phyloP scores from a whole-genome alignment of 176 grass and related monocot genomes.

The Eremochloa ophiuroides region DNA sequence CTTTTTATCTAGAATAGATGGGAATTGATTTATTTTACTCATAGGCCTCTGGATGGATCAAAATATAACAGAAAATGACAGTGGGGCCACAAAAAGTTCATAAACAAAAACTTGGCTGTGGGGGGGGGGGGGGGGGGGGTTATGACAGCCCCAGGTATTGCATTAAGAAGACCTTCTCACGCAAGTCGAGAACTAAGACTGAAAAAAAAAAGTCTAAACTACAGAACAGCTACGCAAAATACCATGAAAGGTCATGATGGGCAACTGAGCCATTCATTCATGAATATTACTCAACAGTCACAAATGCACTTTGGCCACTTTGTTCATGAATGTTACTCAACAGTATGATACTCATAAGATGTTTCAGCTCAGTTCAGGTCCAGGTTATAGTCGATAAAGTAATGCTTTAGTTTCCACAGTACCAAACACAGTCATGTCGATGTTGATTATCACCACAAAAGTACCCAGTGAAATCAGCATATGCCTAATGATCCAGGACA shows the following conservation, averaged over 20 bases:
- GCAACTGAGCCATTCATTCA: not conserved
- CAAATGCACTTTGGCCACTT: no score
- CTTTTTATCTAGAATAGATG: conserved; percentile 11
- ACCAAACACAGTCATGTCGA: not conserved
- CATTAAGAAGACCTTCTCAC: no score
- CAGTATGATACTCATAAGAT: no score
- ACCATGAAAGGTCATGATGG: not conserved
- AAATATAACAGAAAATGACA: not conserved
- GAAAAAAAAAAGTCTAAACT: not conserved
- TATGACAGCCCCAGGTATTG: no score
- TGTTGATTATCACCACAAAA: not conserved
- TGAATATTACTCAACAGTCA: not conserved
- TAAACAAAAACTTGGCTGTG: no score
- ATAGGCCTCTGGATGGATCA: not conserved
- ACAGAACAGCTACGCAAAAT: not conserved
- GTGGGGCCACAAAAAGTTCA: not conserved
- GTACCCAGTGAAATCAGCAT: not conserved
- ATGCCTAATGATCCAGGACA: not conserved
- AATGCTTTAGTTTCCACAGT: not conserved
- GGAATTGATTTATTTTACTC: not conserved
- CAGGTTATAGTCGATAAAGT: not conserved
- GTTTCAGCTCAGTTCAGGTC: not conserved
- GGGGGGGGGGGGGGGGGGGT: no score
- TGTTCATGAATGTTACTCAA: not conserved
- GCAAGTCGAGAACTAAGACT: no score